Evolutionary conservation across 1,284 basidiomycete species (phyloP), one percentile per base, ranked within the genome.

Genomic region (Cystobasidium sp.): DNA sequence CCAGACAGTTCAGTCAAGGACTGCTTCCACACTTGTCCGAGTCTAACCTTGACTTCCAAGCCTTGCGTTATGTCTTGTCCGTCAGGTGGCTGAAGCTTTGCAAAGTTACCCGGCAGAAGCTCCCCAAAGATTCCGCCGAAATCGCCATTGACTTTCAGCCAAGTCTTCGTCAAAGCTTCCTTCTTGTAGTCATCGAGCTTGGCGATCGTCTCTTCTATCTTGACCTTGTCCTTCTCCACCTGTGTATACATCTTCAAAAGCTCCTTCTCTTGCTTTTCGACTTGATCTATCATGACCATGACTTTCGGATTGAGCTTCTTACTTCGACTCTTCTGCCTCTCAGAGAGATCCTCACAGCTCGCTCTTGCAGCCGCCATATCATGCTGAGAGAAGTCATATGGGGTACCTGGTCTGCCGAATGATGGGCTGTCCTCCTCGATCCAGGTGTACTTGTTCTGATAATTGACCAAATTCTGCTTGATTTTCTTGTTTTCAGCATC

Each of bases 121-220:
- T 99, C 97, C 6, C 89, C 94, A 81, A 99, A 99, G 82, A 99
- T 99, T 10, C 88, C 89, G 14, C 97, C 97, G 82, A 99, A 99
- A 82, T 98, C 96, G 24, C 86, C 87, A 80, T 93, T 92, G 78
- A 99, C 97, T 81, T 97, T 97, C 79, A 90, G 88, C 94, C 95
- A 99, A 0, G 96, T 98, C 83, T 91, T 94, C 80, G 90, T 88
- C 68, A 99, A 85, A 0, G 97, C 93, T 79, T 97, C 95, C 41
- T 90, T 88, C 84, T 99, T 99, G 84, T 97, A 95, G 64, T 90
- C 86, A 81, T 99, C 96, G 20, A 99, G 88, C 81, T 97, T 92
- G 61, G 88, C 88, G 75, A 99, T 97, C 0, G 95, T 98, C 75
- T 90, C 88, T 80, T 97, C 93, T 73, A 99, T 99, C 86, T 97